Percentiles rank a stretch among this genome's conserved stretches.
Conservation (phyloP, 192 early-diverging fungal species). For the Entomortierella chlamydospora region DNA sequence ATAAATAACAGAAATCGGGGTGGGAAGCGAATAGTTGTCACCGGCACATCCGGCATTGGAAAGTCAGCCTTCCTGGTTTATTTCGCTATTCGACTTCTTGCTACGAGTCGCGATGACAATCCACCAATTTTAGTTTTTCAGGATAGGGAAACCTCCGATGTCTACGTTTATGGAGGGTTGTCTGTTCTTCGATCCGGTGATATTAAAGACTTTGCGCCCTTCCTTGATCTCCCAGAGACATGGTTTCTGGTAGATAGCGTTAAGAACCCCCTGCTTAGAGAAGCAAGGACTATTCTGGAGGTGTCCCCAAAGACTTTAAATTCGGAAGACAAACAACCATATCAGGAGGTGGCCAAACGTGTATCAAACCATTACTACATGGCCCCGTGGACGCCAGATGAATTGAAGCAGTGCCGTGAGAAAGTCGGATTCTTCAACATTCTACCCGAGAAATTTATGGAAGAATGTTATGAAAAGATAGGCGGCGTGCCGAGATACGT, state of each 20-base stretch:
- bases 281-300: slow-evolving; percentile 16
- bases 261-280: slow-evolving; percentile 9
- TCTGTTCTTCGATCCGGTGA: slow-evolving; percentile 11
- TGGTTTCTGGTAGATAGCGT: slow-evolving; percentile 19
- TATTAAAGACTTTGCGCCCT: slow-evolving; percentile 18
- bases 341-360: slow-evolving; percentile 16
- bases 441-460: slow-evolving; percentile 9
- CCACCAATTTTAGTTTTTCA: slow-evolving; percentile 41
- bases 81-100: slow-evolving; percentile 39
- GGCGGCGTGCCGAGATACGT: slow-evolving; percentile 44
- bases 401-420: slow-evolving; percentile 7
- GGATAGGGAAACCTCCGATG: not conserved
- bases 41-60: slow-evolving; percentile 46
- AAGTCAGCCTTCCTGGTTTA: slow-evolving; percentile 53
- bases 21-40: slow-evolving; percentile 28
- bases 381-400: slow-evolving; percentile 15
- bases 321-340: slow-evolving; percentile 1
- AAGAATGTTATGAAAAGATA: slow-evolving; percentile 20
- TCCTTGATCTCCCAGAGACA: slow-evolving; percentile 21
- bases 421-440: not conserved
- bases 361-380: slow-evolving; percentile 17
- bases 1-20: not conserved
- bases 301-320: slow-evolving; percentile 12
- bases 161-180: slow-evolving; percentile 28
- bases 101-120: slow-evolving; percentile 13